These are phyloP conservation scores for Coelastrella sp. DNA, from an alignment of 139 green algal species.

Conservation along the genomic window DNA sequence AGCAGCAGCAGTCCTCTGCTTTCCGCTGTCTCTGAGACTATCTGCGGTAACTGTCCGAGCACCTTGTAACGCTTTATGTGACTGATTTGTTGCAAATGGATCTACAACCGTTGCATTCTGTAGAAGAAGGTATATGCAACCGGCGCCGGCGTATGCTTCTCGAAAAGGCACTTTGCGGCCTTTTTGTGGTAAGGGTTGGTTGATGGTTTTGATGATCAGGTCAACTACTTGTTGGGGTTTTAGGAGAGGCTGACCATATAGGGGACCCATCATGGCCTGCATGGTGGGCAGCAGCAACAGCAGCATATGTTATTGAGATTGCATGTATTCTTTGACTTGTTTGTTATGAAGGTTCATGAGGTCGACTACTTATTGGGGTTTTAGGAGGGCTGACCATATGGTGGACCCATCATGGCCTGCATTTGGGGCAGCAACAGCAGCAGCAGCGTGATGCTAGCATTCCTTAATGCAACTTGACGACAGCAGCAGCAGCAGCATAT, in stretches of 20 bases:
- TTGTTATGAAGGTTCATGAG: constrained; percentile 3
- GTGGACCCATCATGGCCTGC: constrained; percentile 48
- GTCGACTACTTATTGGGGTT: constrained; percentile 48
- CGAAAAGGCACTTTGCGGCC: constrained; percentile 2
- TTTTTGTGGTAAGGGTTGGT: not conserved
- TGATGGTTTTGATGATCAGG: constrained; percentile 3
- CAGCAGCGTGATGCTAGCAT: not conserved
- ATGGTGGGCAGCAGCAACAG: not conserved
- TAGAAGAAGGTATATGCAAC: constrained; percentile 67
- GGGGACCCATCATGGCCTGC: constrained; percentile 48
- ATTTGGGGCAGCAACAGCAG: not conserved
- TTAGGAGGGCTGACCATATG: constrained; percentile 37
- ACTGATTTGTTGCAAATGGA: constrained; percentile 26
- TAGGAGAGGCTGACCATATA: constrained; percentile 39
- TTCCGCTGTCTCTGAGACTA: constrained; percentile 23
- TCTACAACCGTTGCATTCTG: constrained; percentile 36
- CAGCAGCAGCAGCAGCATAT: too few relatives aligned
- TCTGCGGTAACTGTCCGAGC: not conserved
- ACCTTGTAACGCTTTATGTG: not conserved
- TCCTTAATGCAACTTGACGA: too few relatives aligned
- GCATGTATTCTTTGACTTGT: too few relatives aligned
- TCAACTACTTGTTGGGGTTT: constrained; percentile 48
- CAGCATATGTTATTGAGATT: too few relatives aligned
- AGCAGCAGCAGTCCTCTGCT: not conserved
- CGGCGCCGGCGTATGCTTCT: constrained; percentile 47